Evolutionary conservation across 495 filamentous ascomycete genomes (phyloP).

Genomic region (Amphirosellinia nigrospora): DNA sequence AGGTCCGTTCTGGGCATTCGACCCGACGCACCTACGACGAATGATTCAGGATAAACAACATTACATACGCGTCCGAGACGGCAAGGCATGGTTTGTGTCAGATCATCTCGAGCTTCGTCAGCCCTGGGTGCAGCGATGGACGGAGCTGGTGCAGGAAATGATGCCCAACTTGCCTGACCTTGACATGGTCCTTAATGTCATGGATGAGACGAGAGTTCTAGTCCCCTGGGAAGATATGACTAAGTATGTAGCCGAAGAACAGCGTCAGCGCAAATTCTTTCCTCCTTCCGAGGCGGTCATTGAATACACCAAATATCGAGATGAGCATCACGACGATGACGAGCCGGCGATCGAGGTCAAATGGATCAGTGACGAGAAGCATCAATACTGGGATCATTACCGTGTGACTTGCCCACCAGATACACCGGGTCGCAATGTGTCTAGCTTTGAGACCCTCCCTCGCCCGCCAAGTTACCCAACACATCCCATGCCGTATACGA

Average conservation of each 20-base stretch:
- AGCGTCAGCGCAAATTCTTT: constrained; percentile 44
- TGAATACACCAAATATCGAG: constrained; percentile 23
- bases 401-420: constrained; percentile 59
- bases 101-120: constrained; percentile 33
- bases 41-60: constrained; percentile 48
- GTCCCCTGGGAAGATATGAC: constrained; percentile 62
- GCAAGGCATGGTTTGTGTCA: constrained; percentile 51
- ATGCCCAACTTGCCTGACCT: constrained; percentile 61
- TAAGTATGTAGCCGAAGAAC: constrained; percentile 51
- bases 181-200: constrained; percentile 61
- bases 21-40: constrained; percentile 54
- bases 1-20: constrained; percentile 63
- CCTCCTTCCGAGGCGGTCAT: constrained; percentile 26
- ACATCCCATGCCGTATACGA: constrained; percentile 30
- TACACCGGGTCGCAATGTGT: constrained; percentile 53
- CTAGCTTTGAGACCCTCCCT: constrained; percentile 36
- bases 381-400: constrained; percentile 59
- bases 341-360: constrained; percentile 16
- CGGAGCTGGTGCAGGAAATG: constrained; percentile 53
- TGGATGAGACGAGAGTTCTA: constrained; percentile 63
- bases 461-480: constrained; percentile 35
- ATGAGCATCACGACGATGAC: constrained; percentile 14
- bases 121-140: constrained; percentile 58
- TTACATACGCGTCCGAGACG: constrained; percentile 52
- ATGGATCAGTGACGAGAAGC: constrained; percentile 32